A percentile compares a stretch with the other conserved stretches of the same genome.
These are phyloP conservation scores for Neonectria neomacrospora DNA, from an alignment of 2,329 filamentous ascomycete genomes.

Conservation along the genomic window DNA sequence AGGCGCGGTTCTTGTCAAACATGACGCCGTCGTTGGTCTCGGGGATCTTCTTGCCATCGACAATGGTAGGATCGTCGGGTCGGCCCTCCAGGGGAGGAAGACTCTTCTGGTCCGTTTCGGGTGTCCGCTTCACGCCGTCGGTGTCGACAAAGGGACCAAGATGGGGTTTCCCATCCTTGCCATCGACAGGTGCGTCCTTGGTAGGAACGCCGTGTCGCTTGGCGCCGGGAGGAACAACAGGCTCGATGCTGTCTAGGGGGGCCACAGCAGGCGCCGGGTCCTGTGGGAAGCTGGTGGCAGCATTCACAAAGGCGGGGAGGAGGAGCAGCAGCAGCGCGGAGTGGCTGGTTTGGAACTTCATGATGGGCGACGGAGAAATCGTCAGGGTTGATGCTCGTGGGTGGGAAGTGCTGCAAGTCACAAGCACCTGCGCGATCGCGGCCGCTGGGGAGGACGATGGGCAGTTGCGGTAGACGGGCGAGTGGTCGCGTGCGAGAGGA, in stretches of 20 bases:
- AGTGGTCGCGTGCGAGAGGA: conserved; percentile 27
- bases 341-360: conserved; percentile 68
- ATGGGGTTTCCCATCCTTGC: conserved; percentile 93
- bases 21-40: conserved; percentile 84
- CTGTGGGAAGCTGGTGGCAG: conserved; percentile 34
- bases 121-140: conserved; percentile 43
- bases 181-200: conserved; percentile 90
- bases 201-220: conserved; percentile 56
- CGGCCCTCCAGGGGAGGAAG: conserved; percentile 61
- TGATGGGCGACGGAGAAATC: conserved; percentile 49
- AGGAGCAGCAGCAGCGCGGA: conserved; percentile 70
- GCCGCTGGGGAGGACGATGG: conserved; percentile 22
- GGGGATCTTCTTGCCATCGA: conserved; percentile 71
- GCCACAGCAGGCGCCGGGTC: conserved; percentile 38
- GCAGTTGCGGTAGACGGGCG: not conserved
- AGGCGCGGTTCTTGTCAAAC: conserved; percentile 83
- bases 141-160: conserved; percentile 81
- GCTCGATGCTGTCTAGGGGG: conserved; percentile 43
- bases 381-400: conserved; percentile 7
- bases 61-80: conserved; percentile 62
- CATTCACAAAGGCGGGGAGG: conserved; percentile 64
- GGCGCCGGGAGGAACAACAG: conserved; percentile 40
- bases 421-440: conserved; percentile 25
- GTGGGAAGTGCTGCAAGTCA: conserved; percentile 16
- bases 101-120: conserved; percentile 50